phyloP scores from a whole-genome alignment of 345 rosid species.

The Pistacia atlantica region DNA sequence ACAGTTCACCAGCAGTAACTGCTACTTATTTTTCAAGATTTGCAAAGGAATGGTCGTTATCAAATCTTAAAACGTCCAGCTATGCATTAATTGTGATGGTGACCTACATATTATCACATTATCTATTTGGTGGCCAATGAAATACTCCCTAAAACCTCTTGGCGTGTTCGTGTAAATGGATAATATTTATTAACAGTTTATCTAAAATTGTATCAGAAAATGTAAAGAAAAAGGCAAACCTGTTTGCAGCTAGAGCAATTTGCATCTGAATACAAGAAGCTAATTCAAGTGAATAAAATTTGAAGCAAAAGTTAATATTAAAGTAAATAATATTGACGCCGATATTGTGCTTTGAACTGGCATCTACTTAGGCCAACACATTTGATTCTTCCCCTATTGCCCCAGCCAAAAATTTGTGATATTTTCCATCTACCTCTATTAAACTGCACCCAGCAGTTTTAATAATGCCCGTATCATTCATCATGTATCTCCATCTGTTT shows the following conservation, averaged over 20 bases:
- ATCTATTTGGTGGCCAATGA: not conserved
- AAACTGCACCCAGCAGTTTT: slow-evolving; percentile 24
- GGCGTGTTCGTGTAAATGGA: not conserved
- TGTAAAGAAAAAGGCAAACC: not conserved
- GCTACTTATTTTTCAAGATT: not conserved
- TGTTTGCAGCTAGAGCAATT: not conserved
- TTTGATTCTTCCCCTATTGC: not conserved
- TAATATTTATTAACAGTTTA: not conserved
- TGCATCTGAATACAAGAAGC: not conserved
- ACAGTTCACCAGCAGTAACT: too few relatives aligned
- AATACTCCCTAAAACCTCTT: not conserved
- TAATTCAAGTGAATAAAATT: too few relatives aligned
- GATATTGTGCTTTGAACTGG: not conserved
- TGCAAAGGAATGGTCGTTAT: not conserved
- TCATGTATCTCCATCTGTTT: slow-evolving; percentile 20
- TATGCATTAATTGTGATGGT: too few relatives aligned
- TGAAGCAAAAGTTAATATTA: too few relatives aligned
- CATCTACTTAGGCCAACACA: not conserved
- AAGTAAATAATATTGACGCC: too few relatives aligned
- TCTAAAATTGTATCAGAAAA: not conserved
- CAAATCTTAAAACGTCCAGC: not conserved
- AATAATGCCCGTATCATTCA: slow-evolving; percentile 26
- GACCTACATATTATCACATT: not conserved
- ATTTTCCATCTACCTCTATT: slow-evolving; percentile 25
- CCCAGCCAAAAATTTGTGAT: slow-evolving; percentile 21